phyloP scores from a whole-genome alignment of 495 filamentous ascomycete species.

The Neurospora terricola region DNA sequence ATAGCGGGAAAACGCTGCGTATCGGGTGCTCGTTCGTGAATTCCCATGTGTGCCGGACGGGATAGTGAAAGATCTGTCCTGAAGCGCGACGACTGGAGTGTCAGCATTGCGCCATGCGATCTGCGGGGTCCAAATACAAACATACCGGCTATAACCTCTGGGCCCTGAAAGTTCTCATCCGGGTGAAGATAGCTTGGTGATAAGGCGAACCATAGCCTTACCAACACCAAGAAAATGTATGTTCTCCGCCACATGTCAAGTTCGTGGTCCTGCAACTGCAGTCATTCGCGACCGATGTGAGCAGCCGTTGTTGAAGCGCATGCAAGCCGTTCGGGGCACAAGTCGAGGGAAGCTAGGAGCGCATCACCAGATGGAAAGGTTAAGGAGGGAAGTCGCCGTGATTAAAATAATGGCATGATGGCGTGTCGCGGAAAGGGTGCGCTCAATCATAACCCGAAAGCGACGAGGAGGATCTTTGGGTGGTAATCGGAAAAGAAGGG shows the following conservation, averaged over 20 bases:
- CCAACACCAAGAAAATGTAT: slow-evolving; percentile 72
- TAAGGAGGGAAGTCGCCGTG: neutral
- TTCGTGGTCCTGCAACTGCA: slow-evolving; percentile 2
- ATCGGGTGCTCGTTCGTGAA: slow-evolving; percentile 79
- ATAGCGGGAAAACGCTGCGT: slow-evolving; percentile 92
- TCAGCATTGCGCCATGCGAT: neutral
- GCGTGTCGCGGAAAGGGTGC: neutral
- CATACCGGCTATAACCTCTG: slow-evolving; percentile 92
- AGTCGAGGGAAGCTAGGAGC: neutral
- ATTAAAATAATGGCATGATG: neutral
- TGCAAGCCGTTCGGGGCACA: neutral
- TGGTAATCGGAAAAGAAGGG: neutral
- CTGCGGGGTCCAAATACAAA: neutral
- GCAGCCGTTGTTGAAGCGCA: neutral
- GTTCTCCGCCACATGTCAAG: slow-evolving; percentile 77
- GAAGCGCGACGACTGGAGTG: slow-evolving; percentile 4
- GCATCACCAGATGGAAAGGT: slow-evolving; percentile 5
- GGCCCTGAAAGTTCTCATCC: slow-evolving; percentile 97
- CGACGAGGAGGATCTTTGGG: slow-evolving; percentile 2
- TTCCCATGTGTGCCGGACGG: slow-evolving; percentile 83
- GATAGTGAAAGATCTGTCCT: slow-evolving; percentile 87
- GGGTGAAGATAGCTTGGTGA: slow-evolving; percentile 95
- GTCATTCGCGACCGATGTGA: slow-evolving; percentile 4
- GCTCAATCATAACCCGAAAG: slow-evolving; percentile 2
- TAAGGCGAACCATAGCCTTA: slow-evolving; percentile 89